Conservation (phyloP, 148 eudicot species). For the Drosera capensis region DNA sequence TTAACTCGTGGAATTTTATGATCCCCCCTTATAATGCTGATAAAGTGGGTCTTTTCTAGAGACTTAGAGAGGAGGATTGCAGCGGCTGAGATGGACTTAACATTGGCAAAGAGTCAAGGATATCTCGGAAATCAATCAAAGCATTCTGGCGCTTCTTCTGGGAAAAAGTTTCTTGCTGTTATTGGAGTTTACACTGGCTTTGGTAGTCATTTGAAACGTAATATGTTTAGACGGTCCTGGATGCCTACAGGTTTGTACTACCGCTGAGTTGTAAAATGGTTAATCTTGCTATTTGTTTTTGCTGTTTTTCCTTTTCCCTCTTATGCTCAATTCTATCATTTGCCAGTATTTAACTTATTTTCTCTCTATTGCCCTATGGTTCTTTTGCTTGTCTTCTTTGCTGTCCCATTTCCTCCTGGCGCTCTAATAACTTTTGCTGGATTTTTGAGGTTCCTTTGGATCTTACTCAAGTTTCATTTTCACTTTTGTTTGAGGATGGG, state of each 20-base stretch:
- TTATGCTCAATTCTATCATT: no score
- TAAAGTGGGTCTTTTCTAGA: slow-evolving; percentile 25
- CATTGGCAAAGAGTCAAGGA: slow-evolving; percentile 86
- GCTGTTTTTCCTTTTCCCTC: not conserved
- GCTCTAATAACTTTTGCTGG: no score
- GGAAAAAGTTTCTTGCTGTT: slow-evolving; percentile 66
- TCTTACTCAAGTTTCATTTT: no score
- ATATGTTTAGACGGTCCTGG: slow-evolving; percentile 74
- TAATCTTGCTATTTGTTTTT: not conserved
- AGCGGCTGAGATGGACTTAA: slow-evolving; percentile 88
- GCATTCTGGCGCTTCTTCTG: slow-evolving; percentile 32
- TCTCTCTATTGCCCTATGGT: no score
- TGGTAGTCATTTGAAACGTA: slow-evolving; percentile 77
- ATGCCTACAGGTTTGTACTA: slow-evolving; percentile 59
- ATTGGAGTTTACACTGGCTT: slow-evolving; percentile 95
- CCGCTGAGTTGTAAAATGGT: not conserved
- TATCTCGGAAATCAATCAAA: slow-evolving; percentile 46
- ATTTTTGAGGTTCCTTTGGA: no score
- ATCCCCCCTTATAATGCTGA: not conserved
- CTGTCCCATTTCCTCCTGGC: no score
- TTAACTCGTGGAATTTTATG: not conserved
- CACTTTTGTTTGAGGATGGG: no score
- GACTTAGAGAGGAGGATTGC: slow-evolving; percentile 79
- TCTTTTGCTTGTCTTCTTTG: no score
- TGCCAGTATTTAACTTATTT: no score